Base-by-base conservation (phyloP, 2,329 filamentous ascomycete species). In the Aschersonia sp. region DNA sequence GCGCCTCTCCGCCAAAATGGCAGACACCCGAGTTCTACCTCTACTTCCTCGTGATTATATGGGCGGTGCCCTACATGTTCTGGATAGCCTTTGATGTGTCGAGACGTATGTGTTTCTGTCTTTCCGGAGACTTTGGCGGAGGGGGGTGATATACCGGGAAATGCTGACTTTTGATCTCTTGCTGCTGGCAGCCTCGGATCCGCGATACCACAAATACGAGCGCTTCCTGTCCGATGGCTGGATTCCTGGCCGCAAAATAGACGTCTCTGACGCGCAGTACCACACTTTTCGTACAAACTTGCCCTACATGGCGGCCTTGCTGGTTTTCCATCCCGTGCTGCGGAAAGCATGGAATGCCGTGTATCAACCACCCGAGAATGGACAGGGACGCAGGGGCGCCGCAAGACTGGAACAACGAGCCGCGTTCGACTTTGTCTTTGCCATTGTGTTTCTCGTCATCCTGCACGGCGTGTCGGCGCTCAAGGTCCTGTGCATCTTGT, bases 171-270 rank as follows among this genome's bases (percentile, higher is more conserved):
- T 5, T 44, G 5, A 9, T 42, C n/a, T n/a, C 40, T 9, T 20
- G 20, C 20, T 20, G 20, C 20, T 12, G 2, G 30, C 42, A 94
- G 89, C 83, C 51, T 82, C 80, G 38, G 84, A 96, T 61, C 85
- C 87, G 4, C 81, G 85, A 55, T 98, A 92, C 61, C 62, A 73
- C 50, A 85, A 82, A 55, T 96, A 82, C 60, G 74, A 83, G 51
- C 70, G 71, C 51, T 70, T 82, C 40, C 75, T 98, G 12, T 81
- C 80, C 2, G 74, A 80, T 6, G 94, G 92, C 55, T 98, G 92
- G 92, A 85, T 98, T 49, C 85, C 84, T 5, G 91, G 91, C 30
- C 84, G 91, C 50, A 87, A 87, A 74, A 87, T 97, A 52, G 92
- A 98, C 67, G 81, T 89, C 53, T 92, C 89, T 40, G 92, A 98